Evolutionary conservation across 2,329 filamentous ascomycete genomes (phyloP).

Genomic region (Colletotrichum endophyticum): DNA sequence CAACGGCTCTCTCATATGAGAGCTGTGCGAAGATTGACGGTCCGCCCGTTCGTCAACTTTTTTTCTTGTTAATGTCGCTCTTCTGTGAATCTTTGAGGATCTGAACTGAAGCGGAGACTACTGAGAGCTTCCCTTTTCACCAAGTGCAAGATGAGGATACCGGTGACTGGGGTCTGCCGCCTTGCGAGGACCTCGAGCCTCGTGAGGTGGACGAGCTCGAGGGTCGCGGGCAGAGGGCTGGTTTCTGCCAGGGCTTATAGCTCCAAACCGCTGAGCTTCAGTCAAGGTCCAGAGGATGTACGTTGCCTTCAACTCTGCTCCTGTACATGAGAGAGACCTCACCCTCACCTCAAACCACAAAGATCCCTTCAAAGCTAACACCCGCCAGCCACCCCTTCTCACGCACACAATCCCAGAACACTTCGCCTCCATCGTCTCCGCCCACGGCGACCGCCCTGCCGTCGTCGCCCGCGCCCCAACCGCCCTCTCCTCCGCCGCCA

Average conservation of each 20-base stretch:
- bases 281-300: neutral
- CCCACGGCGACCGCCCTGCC: conserved; percentile 67
- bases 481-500: conserved; percentile 20
- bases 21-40: neutral
- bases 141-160: neutral
- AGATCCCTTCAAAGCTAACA: neutral
- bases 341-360: neutral
- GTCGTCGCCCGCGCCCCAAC: conserved; percentile 56
- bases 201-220: neutral
- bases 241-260: neutral
- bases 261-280: neutral
- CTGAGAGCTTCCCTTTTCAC: neutral
- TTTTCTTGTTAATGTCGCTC: neutral
- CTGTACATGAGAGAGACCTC: neutral
- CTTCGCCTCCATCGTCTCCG: conserved; percentile 68
- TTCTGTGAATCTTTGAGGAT: neutral
- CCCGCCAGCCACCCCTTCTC: conserved; percentile 62
- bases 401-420: conserved; percentile 74
- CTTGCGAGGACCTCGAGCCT: neutral
- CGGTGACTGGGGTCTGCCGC: neutral
- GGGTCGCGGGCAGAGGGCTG: neutral
- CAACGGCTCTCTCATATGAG: neutral
- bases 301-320: neutral
- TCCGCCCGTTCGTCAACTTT: neutral
- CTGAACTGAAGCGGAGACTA: neutral